Percentiles rank a stretch among this genome's conserved stretches.
These are phyloP conservation scores for Gynostemma pentaphyllum DNA, from an alignment of 306 rosid genomes.

Conservation along the genomic window DNA sequence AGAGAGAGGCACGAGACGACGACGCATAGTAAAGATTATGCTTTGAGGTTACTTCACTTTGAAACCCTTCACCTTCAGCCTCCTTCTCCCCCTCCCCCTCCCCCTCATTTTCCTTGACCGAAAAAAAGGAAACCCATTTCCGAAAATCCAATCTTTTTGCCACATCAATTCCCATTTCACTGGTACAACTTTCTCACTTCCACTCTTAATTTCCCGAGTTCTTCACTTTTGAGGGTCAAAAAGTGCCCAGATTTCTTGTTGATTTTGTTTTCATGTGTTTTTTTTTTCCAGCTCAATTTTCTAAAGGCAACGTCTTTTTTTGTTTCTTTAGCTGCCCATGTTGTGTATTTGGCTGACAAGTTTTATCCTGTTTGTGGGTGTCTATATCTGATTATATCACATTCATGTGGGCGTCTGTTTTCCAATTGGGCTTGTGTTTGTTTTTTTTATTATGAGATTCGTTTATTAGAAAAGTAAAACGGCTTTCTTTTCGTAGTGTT, in stretches of 20 bases:
- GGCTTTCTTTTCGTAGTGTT: neutral
- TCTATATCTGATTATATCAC: neutral
- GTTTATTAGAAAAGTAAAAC: neutral
- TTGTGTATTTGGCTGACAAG: neutral
- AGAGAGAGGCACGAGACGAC: neutral
- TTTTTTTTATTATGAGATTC: neutral
- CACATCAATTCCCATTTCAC: neutral
- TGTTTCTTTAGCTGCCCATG: neutral
- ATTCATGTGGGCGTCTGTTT: neutral
- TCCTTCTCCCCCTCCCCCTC: too few species aligned
- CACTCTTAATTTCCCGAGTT: neutral
- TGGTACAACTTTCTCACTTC: neutral
- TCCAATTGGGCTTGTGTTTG: neutral
- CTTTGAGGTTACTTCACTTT: neutral
- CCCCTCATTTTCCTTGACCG: too few species aligned
- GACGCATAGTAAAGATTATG: neutral
- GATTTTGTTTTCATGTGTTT: neutral
- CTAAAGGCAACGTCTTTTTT: neutral
- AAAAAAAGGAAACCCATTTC: neutral
- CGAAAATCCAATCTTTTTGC: neutral
- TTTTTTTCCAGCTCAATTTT: neutral
- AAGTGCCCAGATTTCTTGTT: neutral
- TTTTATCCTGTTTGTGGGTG: neutral
- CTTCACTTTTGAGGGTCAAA: neutral
- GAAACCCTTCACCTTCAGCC: constrained; percentile 4